Base-by-base conservation (phyloP, 225 moss, liverwort and hornwort genomes). In the Polytrichum formosum region DNA sequence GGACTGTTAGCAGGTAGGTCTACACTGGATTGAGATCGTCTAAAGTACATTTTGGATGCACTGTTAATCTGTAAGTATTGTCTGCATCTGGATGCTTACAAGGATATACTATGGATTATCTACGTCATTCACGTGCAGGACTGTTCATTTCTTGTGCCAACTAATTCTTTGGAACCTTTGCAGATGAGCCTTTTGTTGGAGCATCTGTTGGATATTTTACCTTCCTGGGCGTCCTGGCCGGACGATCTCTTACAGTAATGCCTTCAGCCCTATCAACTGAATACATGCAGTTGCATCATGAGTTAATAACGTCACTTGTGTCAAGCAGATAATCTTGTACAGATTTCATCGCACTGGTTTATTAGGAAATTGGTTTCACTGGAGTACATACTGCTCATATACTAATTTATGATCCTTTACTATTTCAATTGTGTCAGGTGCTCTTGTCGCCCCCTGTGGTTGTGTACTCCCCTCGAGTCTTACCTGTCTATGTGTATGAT, bases 181-280 rank as follows among this genome's bases (percentile, higher is more conserved):
- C 85, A 89, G 86, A 79, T 53, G 83, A 90, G 66, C 89, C 89
- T 7, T 90, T 90, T 70, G 89, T 90, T 26, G 89, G 89, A 65
- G 89, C 89, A 25, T 90, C 89, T 20, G 89, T 90, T 61, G 89
- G 89, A 61, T 90, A 90, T 69, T 90, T 90, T 56, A 73, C 89
- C 5, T 79, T 83, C 73, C 66, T 90, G 68, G 77, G 83, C 16
- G 71, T 90, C 21, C 70, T 90, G 26, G 89, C 83, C 17, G 89
- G 86, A 30, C 75, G 89, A 66, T 83, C 85, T 29, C 74, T 90
- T 53, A 90, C 89, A 60, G 89, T 79, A 83, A 82, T 70, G 18
- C 33, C 60, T 23, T 73, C 21, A 58, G 2, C 58, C n/a, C 6
- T 58, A 13, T 46, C 46, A 46, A 46, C 46, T 46, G 46, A 46